These are phyloP conservation scores for Pseudonectria foliicola DNA, from an alignment of 2,329 filamentous ascomycete genomes.

Conservation along the genomic window DNA sequence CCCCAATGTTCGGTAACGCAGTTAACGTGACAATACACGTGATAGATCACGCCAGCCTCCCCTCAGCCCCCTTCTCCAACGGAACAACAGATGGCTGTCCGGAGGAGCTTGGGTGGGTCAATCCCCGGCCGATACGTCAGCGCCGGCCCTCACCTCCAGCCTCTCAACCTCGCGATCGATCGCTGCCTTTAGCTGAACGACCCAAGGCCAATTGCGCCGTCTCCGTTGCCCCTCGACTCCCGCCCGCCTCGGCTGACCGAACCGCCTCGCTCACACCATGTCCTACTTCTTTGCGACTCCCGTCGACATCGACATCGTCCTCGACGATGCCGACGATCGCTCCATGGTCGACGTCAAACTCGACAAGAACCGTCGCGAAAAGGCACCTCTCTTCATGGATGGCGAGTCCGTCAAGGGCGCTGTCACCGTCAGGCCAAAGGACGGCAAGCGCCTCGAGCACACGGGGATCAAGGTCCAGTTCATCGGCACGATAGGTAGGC, in stretches of 20 bases:
- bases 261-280: conserved; percentile 47
- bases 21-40: conserved; percentile 17
- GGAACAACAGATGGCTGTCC: conserved; percentile 1
- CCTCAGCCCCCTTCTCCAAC: conserved; percentile 1
- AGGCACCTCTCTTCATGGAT: conserved; percentile 94
- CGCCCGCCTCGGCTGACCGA: neutral
- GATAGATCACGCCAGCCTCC: conserved; percentile 1
- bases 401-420: conserved; percentile 96
- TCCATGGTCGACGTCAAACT: conserved; percentile 96
- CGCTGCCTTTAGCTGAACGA: neutral
- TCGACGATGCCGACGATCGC: conserved; percentile 89
- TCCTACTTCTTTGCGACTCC: conserved; percentile 98
- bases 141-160: conserved; percentile 17
- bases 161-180: neutral
- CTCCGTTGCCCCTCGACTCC: neutral
- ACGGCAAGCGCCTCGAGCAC: conserved; percentile 95
- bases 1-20: no score
- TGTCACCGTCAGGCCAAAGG: conserved; percentile 91
- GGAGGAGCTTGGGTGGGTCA: conserved; percentile 19
- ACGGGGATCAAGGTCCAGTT: conserved; percentile 99
- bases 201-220: conserved; percentile 1
- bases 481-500: conserved; percentile 88
- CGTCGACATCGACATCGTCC: conserved; percentile 97
- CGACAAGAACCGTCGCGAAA: conserved; percentile 95
- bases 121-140: conserved; percentile 28